Base-by-base conservation (phyloP, 495 filamentous ascomycete genomes). In the Elaphomyces granulatus region DNA sequence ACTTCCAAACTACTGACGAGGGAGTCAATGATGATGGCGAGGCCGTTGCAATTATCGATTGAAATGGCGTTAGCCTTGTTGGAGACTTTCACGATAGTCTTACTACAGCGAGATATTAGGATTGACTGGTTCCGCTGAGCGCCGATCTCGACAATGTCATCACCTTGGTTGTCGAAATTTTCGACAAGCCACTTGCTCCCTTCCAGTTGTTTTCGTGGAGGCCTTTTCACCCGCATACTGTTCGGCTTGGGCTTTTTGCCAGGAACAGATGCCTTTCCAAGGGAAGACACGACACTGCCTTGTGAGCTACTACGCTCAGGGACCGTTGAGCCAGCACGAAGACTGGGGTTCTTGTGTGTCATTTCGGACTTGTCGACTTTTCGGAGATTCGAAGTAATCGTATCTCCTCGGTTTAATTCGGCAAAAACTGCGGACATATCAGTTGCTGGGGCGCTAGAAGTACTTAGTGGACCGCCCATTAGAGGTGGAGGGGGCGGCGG, bases 291-390 rank as follows among this genome's bases (percentile, higher is more conserved):
- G 15, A 56, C 45, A 31, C 66, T 69, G 33, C 59, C 65, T 16
- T 61, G 54, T 33, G 75, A 74, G 37, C 68, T 61, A 32, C 70
- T 74, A 42, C 71, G 63, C 19, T 60, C 65, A 4, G 66, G 59
- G 4, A 87, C 85, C 8, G 73, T 72, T 7, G 79, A 80, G 37
- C 70, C 66, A 9, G 80, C 75, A 28, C 90, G 78, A 17, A 99
- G 68, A 15, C 74, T 73, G n/a, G 92, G 90, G 62, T 99, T 99
- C 67, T 95, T 96, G 67, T 99, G 90, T 34, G 90, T 96, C 87
- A 94, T 94, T 52, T 94, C 62, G 15, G 79, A 85, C 50, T 78
- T 83, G 61, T 94, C 86, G 19, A 99, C 90, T 65, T 94, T 99
- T 39, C 80, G 76, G 12, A 99, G 71, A 28, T 83, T 77, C 40